phyloP scores from a whole-genome alignment of 2,329 filamentous ascomycete genomes.

The Cladosporium austrohemisphaericum region DNA sequence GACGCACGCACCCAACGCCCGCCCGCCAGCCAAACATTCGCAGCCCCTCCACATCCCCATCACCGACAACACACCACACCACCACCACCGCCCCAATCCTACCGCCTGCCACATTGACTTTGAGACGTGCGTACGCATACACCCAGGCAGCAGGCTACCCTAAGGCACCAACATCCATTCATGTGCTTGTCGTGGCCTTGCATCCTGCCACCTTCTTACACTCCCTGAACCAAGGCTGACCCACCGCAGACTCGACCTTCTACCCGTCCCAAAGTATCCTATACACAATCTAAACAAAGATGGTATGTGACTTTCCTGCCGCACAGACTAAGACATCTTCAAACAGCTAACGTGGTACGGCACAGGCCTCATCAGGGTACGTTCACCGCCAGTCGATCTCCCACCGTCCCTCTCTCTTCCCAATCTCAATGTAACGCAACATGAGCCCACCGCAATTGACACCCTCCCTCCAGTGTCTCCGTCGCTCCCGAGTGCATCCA shows the following conservation, averaged over 20 bases:
- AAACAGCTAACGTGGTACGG: neutral
- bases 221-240: slow-evolving; percentile 2
- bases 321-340: neutral
- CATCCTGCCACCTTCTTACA: neutral
- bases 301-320: neutral
- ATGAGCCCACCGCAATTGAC: neutral
- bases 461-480: slow-evolving; percentile 54
- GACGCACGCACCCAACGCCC: too few relatives aligned
- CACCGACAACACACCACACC: too few relatives aligned
- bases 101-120: too few relatives aligned
- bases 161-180: neutral
- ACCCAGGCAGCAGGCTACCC: slow-evolving; percentile 1
- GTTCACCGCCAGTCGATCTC: slow-evolving; percentile 4
- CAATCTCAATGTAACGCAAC: neutral
- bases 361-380: slow-evolving; percentile 15
- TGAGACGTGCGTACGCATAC: too few relatives aligned
- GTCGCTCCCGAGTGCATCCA: slow-evolving; percentile 67
- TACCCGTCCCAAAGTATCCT: slow-evolving; percentile 2
- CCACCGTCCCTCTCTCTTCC: neutral
- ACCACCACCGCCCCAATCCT: too few relatives aligned
- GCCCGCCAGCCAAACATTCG: too few relatives aligned
- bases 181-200: neutral
- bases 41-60: too few relatives aligned
- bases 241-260: slow-evolving; percentile 2
- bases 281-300: slow-evolving; percentile 1